Percentiles rank a stretch among this genome's conserved stretches.
Conservation (phyloP, 83 land plant species). For the Diphasiastrum complanatum region DNA sequence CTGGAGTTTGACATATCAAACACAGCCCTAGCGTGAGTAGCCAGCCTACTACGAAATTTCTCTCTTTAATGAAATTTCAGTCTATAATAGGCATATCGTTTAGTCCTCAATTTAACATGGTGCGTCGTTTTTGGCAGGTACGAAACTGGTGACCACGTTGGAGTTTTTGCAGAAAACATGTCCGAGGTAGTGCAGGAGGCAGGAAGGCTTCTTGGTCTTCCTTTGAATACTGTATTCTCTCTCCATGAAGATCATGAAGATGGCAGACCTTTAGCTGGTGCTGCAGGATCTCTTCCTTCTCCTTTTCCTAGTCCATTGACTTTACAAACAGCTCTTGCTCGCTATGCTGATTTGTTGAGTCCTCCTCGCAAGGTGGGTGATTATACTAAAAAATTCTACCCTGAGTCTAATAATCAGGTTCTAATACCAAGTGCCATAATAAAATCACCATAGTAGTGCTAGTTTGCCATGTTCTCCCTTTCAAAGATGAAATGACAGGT, state of each 20-base stretch:
- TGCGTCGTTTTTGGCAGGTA: constrained; percentile 18
- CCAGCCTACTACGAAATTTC: too few species aligned
- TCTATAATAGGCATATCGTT: not conserved
- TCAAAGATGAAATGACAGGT: too few species aligned
- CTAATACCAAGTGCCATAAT: too few species aligned
- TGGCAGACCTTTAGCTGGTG: constrained; percentile 1
- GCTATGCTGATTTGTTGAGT: not conserved
- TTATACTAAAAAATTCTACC: too few species aligned
- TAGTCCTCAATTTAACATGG: too few species aligned
- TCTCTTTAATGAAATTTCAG: too few species aligned
- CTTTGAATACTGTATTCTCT: too few species aligned
- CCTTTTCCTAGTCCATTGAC: not conserved
- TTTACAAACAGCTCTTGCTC: not conserved
- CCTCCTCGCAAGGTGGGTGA: too few species aligned
- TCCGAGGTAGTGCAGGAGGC: constrained; percentile 22
- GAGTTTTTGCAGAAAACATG: constrained; percentile 27
- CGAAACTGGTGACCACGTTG: constrained; percentile 36
- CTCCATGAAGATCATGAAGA: constrained; percentile 11
- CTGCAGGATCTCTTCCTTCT: not conserved
- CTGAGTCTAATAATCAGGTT: too few species aligned
- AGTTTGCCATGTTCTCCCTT: too few species aligned
- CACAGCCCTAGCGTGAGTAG: constrained; percentile 62
- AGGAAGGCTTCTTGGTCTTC: constrained; percentile 12
- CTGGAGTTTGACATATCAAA: constrained; percentile 80
- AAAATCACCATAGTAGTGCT: too few species aligned